These are phyloP conservation scores for Sclerotinia trifoliorum DNA, from an alignment of 2,329 filamentous ascomycete species.

Conservation along the genomic window DNA sequence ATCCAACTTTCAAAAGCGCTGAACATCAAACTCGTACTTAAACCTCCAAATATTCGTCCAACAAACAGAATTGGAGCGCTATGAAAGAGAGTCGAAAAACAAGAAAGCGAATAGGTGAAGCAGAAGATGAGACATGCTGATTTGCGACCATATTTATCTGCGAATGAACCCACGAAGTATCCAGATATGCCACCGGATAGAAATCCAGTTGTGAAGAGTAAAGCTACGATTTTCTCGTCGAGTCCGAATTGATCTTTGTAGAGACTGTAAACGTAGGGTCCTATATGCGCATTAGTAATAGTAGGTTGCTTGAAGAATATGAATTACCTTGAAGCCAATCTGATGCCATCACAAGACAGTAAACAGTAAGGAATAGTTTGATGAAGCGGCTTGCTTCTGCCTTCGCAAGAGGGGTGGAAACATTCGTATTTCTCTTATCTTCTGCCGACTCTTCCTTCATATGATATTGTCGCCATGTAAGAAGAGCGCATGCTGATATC, in stretches of 20 bases:
- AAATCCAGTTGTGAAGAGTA: conserved; percentile 39
- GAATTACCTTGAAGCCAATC: conserved; percentile 52
- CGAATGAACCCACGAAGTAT: conserved; percentile 39
- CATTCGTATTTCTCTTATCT: conserved; percentile 25
- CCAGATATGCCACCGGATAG: conserved; percentile 38
- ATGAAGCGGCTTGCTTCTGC: conserved; percentile 35
- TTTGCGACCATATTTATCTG: conserved; percentile 43
- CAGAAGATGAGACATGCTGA: conserved; percentile 56
- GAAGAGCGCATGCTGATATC: conserved; percentile 33
- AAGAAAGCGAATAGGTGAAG: conserved; percentile 52
- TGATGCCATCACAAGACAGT: conserved; percentile 50
- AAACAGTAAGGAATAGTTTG: conserved; percentile 45
- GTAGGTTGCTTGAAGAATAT: conserved; percentile 25
- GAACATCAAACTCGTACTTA: conserved; percentile 57
- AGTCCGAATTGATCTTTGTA: conserved; percentile 40
- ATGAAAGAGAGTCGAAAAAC: conserved; percentile 50
- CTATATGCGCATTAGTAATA: conserved; percentile 39
- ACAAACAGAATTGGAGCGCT: conserved; percentile 48
- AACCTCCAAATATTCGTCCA: conserved; percentile 54
- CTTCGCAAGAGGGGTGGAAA: conserved; percentile 32
- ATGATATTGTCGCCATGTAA: conserved; percentile 36
- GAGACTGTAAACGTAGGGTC: conserved; percentile 40
- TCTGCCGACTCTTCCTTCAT: conserved; percentile 27
- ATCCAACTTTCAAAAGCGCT: conserved; percentile 62
- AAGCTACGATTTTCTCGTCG: conserved; percentile 36